These are phyloP conservation scores for Trichoderma sp. DNA, from an alignment of 2,329 filamentous ascomycete genomes.

Conservation along the genomic window DNA sequence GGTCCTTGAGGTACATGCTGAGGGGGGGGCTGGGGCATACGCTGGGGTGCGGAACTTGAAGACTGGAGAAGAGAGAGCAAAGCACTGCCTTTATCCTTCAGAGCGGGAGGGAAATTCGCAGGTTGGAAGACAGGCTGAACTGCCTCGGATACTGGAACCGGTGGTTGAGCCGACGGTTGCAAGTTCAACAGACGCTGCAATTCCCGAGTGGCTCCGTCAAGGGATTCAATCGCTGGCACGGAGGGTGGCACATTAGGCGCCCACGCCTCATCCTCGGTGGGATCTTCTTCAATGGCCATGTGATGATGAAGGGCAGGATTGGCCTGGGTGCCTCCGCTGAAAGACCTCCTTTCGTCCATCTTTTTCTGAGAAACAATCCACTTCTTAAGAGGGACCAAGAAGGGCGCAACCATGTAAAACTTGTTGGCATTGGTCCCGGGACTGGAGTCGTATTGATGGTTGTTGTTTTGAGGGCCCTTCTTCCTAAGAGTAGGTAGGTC, in stretches of 20 bases:
- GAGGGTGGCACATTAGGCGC: conserved; percentile 33
- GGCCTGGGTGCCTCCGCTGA: conserved; percentile 38
- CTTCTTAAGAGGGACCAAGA: conserved; percentile 78
- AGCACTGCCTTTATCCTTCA: conserved; percentile 48
- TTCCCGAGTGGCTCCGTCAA: conserved; percentile 51
- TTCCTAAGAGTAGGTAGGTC: conserved; percentile 81
- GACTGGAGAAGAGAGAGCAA: conserved; percentile 53
- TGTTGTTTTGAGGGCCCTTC: conserved; percentile 51
- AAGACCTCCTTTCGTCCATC: conserved; percentile 53
- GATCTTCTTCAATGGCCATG: conserved; percentile 48
- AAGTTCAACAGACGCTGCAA: conserved; percentile 55
- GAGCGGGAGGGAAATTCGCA: conserved; percentile 21
- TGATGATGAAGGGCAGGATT: conserved; percentile 43
- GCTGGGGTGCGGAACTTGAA: conserved; percentile 25
- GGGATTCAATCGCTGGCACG: conserved; percentile 41
- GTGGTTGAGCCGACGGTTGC: conserved; percentile 50
- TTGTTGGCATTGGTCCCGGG: conserved; percentile 68
- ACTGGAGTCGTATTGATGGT: conserved; percentile 52
- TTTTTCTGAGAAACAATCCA: conserved; percentile 87
- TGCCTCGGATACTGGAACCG: conserved; percentile 21
- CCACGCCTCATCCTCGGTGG: conserved; percentile 61
- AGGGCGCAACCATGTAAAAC: conserved; percentile 98
- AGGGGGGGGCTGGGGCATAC: conserved; percentile 20
- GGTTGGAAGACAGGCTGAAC: neutral
- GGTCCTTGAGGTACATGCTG: conserved; percentile 22